Evolutionary conservation across 371 early-diverging fungal species (phyloP), one percentile per base, ranked within the genome.

Genomic region (Globomyces sp.): DNA sequence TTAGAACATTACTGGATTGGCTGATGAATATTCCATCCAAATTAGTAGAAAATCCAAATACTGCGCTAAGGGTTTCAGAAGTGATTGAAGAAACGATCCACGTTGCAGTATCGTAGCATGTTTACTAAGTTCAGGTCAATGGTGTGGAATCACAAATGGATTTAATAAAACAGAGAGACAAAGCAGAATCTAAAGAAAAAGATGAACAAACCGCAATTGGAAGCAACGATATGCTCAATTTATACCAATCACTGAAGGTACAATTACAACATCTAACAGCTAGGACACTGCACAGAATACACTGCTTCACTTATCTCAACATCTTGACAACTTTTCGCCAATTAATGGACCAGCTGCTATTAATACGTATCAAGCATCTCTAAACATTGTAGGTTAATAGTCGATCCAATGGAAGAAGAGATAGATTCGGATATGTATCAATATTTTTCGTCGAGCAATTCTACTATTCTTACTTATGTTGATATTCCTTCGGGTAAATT

Each of bases 51-150:
- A 84, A 84, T 43, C 84, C 86, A 0, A 88, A 88, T 47, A 76
- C 89, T 2, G 82, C 86, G 45, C 82, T 78, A 40, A 75, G 87
- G 41, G 84, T 90, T 1, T 90, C 89, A 77, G 91, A 90, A 68
- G 82, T 86, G 9, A 82, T 90, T 61, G 90, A 89, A 64, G 74
- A 79, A 43, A 87, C 85, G 0, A 45, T 87, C 10, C 78, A 83
- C 57, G 61, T 78, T 34, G 48, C 69, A 34, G 68, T 6, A 58
- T 0, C 24, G 6, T 24, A 24, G 24, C 24, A 24, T 24, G 5
- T 51, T 5, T 1, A 11, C 13, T 11, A 51, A 11, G 6, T 10
- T 6, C 11, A 46, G 46, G 45, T 41, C 9, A 46, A 52, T 46
- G 50, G 41, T 1, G 57, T 40, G 4, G 64, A 64, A 34, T 11